Base-by-base conservation (phyloP, 176 grass and related monocot genomes). In the Musa itinerans region DNA sequence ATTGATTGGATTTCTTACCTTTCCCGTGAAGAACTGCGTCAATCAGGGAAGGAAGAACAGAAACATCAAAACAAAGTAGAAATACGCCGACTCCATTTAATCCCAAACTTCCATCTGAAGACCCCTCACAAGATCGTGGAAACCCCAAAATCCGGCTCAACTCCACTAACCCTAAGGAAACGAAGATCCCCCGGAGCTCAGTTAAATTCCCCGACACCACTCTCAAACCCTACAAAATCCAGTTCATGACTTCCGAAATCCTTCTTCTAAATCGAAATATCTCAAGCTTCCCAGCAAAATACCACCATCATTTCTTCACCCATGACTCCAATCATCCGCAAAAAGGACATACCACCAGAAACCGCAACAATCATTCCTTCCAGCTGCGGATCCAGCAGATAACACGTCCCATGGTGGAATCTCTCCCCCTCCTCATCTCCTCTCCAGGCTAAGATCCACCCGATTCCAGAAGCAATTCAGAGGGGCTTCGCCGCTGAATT, bases 171-270 rank as follows among this genome's bases (percentile, higher is more conserved):
- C 22, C 63, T 26, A 23, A 67, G 26, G 16, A 48, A 68, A 68
- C 65, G 2, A 68, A 43, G 10, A 43, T 8, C 34, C 27, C 4
- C 25, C 0, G 65, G 26, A 11, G 17, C 25, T 68, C 24, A 43
- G 17, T 43, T 43, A 43, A 43, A 43, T 43, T 24, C 70, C 70
- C 12, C 29, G n/a, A 23, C 14, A 54, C 49, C 16, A 68, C 70
- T 73, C 21, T 20, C 11, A 2, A 73, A 73, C 70, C 70, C 70
- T 71, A 73, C 50, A 73, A 54, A 73, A 73, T 10, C 17, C 70
- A 25, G 51, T 24, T 14, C 8, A 21, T 9, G 12, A 72, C 48
- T 72, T 9, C 11, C 11, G 48, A 68, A 68, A 11, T 15, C n/a
- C 65, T 43, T 43, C 8, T 12, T 25, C 11, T 11, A 11, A 14